phyloP scores from a whole-genome alignment of 2,329 filamentous ascomycete species.

The Fusarium nurragi region DNA sequence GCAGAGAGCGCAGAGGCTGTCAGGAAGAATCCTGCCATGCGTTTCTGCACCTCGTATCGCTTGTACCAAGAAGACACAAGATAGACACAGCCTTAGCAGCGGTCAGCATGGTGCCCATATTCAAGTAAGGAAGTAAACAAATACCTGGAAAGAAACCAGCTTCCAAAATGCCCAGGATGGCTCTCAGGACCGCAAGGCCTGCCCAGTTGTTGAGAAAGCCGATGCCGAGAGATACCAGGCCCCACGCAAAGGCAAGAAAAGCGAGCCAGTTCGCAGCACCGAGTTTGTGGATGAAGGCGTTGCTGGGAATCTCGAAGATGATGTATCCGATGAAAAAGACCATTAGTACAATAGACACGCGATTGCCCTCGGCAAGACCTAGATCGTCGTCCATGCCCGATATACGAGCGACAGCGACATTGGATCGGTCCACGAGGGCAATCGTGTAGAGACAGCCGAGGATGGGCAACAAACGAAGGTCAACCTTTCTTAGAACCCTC shows the following conservation, averaged over 20 bases:
- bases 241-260: constrained; percentile 20
- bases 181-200: constrained; percentile 12
- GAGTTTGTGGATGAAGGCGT: constrained; percentile 28
- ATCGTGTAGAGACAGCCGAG: constrained; percentile 31
- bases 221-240: constrained; percentile 21
- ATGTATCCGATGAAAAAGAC: constrained; percentile 36
- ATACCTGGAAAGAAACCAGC: constrained; percentile 30
- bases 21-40: constrained; percentile 26
- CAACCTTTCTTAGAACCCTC: constrained; percentile 20
- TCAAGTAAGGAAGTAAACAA: fast-evolving
- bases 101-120: not conserved
- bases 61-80: constrained; percentile 28
- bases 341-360: constrained; percentile 19
- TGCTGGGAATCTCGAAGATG: constrained; percentile 28
- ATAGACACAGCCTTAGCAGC: constrained; percentile 11
- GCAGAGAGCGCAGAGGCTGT: constrained; percentile 14
- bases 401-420: constrained; percentile 27
- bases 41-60: constrained; percentile 27
- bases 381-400: constrained; percentile 33
- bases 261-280: constrained; percentile 32
- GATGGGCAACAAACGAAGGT: constrained; percentile 20
- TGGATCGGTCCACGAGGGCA: constrained; percentile 29
- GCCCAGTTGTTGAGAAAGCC: constrained; percentile 24
- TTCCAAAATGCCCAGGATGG: constrained; percentile 24
- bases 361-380: constrained; percentile 5